Evolutionary conservation across 2,329 filamentous ascomycete species (phyloP), one percentile per base, ranked within the genome.

Genomic region (Sarocladiaceae sp.): DNA sequence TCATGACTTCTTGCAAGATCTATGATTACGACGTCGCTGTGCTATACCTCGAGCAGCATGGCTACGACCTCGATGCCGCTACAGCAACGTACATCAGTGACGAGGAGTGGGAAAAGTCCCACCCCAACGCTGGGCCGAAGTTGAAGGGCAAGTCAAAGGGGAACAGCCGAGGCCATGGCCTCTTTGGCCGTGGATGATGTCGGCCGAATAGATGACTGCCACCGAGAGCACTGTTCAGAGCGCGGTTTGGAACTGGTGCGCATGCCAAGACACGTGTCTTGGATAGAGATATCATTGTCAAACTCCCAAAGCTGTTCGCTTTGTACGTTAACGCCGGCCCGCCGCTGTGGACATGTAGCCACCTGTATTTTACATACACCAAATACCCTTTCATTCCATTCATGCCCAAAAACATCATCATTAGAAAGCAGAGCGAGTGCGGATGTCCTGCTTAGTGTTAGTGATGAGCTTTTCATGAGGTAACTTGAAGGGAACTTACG

Each of bases 1-100:
- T 83, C 70, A 90, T 90, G 86, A 80, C 88, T 2, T 72, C 74
- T 1, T 87, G 82, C 64, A 91, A 91, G 59, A 83, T 87, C 21
- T 68, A 77, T 19, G 83, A 90, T 69, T 90, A 82, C 65, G 83
- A 88, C 57, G 70, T 88, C 42, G 87, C 87, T 2, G 60, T 85
- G 21, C 59, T 90, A 16, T 93, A 93, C 60, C 71, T 93, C 33
- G 76, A 88, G 55, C 82, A 87, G 59, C 68, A 72, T 18, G 70
- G 72, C 6, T 88, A 85, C 59, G 73, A 88, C 53, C 65, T 90
- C 13, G 76, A 80, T 3, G 60, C 64, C 21, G 85, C 86, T 0
- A 73, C 85, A 6, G 70, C 75, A 29, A 70, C 74, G 3, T 89
- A 78, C 59, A 70, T 76, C 50, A 83, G 78, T 3, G 87, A 93